A percentile compares a stretch with the other conserved stretches of the same genome.
These are phyloP conservation scores for Parafenestella ontariensis DNA, from an alignment of 2,329 filamentous ascomycete genomes.

Conservation along the genomic window DNA sequence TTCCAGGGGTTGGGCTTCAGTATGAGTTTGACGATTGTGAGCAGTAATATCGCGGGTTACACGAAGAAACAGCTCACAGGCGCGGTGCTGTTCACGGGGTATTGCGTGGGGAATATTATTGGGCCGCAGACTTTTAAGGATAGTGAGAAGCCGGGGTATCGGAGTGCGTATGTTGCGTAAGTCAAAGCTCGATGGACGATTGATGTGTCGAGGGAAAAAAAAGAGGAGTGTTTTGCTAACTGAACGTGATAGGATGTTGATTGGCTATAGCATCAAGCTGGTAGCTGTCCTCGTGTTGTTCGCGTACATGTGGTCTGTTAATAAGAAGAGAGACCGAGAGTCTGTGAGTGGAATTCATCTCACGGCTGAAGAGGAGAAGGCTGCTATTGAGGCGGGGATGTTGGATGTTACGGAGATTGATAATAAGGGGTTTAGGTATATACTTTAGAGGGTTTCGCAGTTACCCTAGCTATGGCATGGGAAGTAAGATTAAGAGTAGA, in stretches of 20 bases:
- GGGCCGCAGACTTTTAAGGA: conserved; percentile 52
- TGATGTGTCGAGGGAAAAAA: too few species aligned
- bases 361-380: conserved; percentile 33
- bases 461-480: too few species aligned
- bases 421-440: conserved; percentile 55
- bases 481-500: too few species aligned
- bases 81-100: conserved; percentile 51
- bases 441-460: conserved; percentile 16
- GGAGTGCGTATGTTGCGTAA: background rate
- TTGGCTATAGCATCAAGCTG: conserved; percentile 51
- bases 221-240: too few species aligned
- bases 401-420: conserved; percentile 52
- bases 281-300: conserved; percentile 46
- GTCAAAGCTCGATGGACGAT: too few species aligned
- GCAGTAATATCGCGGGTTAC: conserved; percentile 53
- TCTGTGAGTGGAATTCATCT: conserved; percentile 18
- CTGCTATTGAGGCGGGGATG: conserved; percentile 50
- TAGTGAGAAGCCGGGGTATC: conserved; percentile 46
- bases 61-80: conserved; percentile 65
- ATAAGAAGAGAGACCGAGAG: conserved; percentile 41
- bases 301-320: conserved; percentile 47
- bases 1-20: conserved; percentile 54
- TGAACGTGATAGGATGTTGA: conserved; percentile 36
- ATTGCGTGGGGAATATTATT: conserved; percentile 51
- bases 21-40: conserved; percentile 39